Conservation (phyloP, 176 grass and related monocot genomes). For the Olyra latifolia region DNA sequence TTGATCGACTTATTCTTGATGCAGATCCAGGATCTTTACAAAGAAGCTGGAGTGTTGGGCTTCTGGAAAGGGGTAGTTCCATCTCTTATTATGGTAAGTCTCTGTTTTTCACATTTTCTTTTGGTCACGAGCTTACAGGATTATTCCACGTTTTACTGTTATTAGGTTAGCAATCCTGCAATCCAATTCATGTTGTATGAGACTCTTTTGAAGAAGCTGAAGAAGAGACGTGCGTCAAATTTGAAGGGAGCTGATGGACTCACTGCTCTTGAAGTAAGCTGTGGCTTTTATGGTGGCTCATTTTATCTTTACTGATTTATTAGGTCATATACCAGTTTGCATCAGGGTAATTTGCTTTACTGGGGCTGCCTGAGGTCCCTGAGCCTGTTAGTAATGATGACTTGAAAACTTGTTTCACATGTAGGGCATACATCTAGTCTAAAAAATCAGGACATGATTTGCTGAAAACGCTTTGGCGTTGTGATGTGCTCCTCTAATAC, state of each 20-base stretch:
- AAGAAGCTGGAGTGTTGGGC: constrained; percentile 78
- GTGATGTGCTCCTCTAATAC: constrained; percentile 2
- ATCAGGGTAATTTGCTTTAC: neutral
- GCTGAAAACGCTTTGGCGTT: neutral
- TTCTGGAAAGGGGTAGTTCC: constrained; percentile 97
- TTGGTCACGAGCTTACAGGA: neutral
- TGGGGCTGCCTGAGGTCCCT: neutral
- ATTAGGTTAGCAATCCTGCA: constrained; percentile 90
- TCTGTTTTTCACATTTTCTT: constrained; percentile 17
- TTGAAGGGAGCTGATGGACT: constrained; percentile 83
- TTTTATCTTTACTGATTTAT: constrained; percentile 4
- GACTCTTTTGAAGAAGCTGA: constrained; percentile 87
- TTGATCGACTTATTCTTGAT: constrained; percentile 26
- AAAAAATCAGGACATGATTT: neutral
- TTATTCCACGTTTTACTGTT: constrained; percentile 33
- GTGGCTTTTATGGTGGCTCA: neutral
- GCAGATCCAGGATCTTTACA: constrained; percentile 88
- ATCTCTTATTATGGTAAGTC: constrained; percentile 87
- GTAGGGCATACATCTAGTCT: neutral
- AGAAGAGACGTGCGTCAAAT: constrained; percentile 70
- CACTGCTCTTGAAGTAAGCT: constrained; percentile 79
- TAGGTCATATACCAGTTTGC: neutral
- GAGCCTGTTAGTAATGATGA: neutral
- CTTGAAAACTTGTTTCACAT: neutral
- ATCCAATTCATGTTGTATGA: constrained; percentile 99